A percentile compares a stretch with the other conserved stretches of the same genome.
Evolutionary conservation across 2,329 filamentous ascomycete species (phyloP).

Genomic region (Claviceps fusiformis): DNA sequence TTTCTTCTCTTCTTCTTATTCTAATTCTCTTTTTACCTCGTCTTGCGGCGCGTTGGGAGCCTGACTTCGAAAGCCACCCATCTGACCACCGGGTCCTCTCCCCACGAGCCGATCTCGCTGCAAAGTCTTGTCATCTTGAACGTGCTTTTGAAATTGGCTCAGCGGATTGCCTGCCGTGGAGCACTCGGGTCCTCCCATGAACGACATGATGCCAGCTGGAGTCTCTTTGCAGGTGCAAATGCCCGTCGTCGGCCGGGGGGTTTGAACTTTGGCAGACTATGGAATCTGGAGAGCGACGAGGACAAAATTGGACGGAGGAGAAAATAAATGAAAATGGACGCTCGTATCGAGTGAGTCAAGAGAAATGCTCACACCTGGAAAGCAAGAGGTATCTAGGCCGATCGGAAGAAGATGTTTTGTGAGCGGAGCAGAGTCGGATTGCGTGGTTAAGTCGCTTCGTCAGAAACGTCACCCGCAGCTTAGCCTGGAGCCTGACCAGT

Average conservation of each 20-base stretch:
- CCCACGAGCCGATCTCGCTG: slow-evolving; percentile 82
- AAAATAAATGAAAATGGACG: neutral
- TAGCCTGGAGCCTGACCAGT: too few relatives aligned
- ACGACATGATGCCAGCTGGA: slow-evolving; percentile 55
- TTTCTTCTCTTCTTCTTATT: too few relatives aligned
- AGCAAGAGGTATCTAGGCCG: too few relatives aligned
- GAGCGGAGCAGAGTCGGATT: neutral
- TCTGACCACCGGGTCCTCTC: slow-evolving; percentile 53
- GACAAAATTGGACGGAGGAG: slow-evolving; percentile 9
- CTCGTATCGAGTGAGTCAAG: too few relatives aligned
- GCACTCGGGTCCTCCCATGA: slow-evolving; percentile 90
- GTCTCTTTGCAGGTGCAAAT: neutral
- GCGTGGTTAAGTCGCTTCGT: neutral
- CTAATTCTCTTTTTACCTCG: slow-evolving; percentile 33
- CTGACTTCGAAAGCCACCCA: slow-evolving; percentile 66
- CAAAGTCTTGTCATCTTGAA: slow-evolving; percentile 87
- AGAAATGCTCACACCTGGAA: too few relatives aligned
- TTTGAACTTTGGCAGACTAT: too few relatives aligned
- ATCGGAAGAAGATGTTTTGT: too few relatives aligned
- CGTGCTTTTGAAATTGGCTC: slow-evolving; percentile 94
- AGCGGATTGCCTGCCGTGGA: slow-evolving; percentile 92
- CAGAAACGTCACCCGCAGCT: neutral
- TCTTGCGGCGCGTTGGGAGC: slow-evolving; percentile 59
- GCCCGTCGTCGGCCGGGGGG: neutral
- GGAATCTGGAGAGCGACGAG: neutral